Conservation (phyloP, 2,329 filamentous ascomycete genomes). For the Fonsecaea pugnacius region DNA sequence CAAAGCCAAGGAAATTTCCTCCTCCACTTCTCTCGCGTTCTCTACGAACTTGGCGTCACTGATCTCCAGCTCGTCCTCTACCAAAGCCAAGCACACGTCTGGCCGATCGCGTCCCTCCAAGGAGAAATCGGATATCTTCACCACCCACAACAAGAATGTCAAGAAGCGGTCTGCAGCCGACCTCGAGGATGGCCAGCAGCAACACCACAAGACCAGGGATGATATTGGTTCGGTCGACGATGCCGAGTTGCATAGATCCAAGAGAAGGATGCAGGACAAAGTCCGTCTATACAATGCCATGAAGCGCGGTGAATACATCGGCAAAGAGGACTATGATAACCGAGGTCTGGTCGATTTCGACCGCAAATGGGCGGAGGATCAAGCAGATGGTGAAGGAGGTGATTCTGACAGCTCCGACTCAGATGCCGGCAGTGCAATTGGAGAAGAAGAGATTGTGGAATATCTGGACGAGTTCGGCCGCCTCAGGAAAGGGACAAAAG, state of each 20-base stretch:
- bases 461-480: slow-evolving; percentile 92
- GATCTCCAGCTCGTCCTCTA: slow-evolving; percentile 63
- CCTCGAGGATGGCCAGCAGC: slow-evolving; percentile 60
- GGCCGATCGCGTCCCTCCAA: slow-evolving; percentile 52
- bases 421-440: slow-evolving; percentile 46
- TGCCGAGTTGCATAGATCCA: slow-evolving; percentile 66
- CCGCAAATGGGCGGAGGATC: slow-evolving; percentile 83
- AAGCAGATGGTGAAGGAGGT: slow-evolving; percentile 49
- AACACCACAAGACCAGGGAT: slow-evolving; percentile 64
- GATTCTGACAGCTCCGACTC: slow-evolving; percentile 42
- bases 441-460: slow-evolving; percentile 72
- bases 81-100: slow-evolving; percentile 47
- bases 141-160: slow-evolving; percentile 65
- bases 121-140: slow-evolving; percentile 71
- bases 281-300: slow-evolving; percentile 84
- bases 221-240: slow-evolving; percentile 66
- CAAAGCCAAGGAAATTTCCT: slow-evolving; percentile 68
- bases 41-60: slow-evolving; percentile 84
- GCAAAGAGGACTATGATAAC: slow-evolving; percentile 39
- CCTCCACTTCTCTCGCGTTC: slow-evolving; percentile 78
- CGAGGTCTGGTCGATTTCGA: slow-evolving; percentile 85
- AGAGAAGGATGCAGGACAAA: slow-evolving; percentile 86
- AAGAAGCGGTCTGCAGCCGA: slow-evolving; percentile 67
- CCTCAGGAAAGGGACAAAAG: slow-evolving; percentile 71
- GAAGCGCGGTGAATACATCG: slow-evolving; percentile 84